Conservation (phyloP, 169 alveolate species). For the Plasmodium inui region DNA sequence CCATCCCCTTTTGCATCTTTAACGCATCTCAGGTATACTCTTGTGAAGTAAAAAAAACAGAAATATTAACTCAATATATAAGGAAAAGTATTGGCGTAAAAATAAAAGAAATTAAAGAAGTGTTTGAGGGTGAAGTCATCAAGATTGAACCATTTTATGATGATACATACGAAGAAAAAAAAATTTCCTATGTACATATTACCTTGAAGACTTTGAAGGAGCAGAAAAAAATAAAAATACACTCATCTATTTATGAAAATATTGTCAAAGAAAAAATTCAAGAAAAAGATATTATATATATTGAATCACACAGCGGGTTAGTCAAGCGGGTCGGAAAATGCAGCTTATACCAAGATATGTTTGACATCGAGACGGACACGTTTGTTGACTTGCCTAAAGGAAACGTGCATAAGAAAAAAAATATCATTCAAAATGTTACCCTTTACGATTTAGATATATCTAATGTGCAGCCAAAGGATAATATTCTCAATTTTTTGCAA, state of each 20-base stretch:
- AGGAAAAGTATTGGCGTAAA: constrained; percentile 98
- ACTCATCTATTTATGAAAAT: constrained; percentile 97
- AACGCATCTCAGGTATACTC: constrained; percentile 77
- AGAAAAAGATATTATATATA: constrained; percentile 97
- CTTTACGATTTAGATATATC: constrained; percentile 98
- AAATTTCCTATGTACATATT: constrained; percentile 94
- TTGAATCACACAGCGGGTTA: constrained; percentile 97
- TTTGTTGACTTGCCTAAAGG: constrained; percentile 98
- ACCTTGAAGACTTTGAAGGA: constrained; percentile 98
- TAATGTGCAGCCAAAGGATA: constrained; percentile 95
- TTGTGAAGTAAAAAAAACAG: constrained; percentile 76
- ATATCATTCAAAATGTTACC: constrained; percentile 98
- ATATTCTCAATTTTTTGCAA: constrained; percentile 82
- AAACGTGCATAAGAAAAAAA: constrained; percentile 98
- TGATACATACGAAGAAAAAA: constrained; percentile 86
- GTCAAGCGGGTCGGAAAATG: constrained; percentile 98
- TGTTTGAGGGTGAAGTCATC: constrained; percentile 85
- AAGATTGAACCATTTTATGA: constrained; percentile 75
- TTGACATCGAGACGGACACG: constrained; percentile 98
- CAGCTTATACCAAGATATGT: constrained; percentile 96
- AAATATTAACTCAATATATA: constrained; percentile 75
- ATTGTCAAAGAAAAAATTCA: constrained; percentile 97
- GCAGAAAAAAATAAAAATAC: constrained; percentile 96
- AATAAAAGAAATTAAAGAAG: constrained; percentile 98
- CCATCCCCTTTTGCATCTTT: constrained; percentile 75